A percentile compares a stretch with the other conserved stretches of the same genome.
Conservation (phyloP, 176 grass and related monocot genomes). For the Urochloa ruziziensis region DNA sequence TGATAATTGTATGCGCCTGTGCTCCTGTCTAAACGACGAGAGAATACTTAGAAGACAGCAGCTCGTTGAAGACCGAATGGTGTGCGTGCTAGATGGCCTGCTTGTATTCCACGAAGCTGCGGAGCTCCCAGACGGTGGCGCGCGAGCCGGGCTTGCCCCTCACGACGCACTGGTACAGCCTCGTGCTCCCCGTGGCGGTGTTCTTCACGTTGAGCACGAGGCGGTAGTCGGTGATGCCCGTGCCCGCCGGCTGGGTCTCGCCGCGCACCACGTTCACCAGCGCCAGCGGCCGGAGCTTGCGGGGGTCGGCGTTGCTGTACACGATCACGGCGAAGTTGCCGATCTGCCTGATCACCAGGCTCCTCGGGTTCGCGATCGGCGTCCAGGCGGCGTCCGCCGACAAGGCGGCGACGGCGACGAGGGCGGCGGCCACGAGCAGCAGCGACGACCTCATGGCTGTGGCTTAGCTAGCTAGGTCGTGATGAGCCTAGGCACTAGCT, state of each 20-base stretch:
- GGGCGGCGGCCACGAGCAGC: not conserved
- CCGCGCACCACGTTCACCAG: conserved; percentile 21
- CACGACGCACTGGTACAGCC: conserved; percentile 14
- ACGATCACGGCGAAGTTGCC: conserved; percentile 32
- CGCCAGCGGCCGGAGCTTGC: not conserved
- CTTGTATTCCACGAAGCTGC: conserved; percentile 15
- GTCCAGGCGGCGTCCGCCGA: conserved; percentile 18
- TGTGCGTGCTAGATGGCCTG: not conserved
- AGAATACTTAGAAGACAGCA: no score
- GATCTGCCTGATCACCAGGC: not conserved
- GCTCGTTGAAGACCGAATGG: no score
- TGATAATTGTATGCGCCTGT: no score
- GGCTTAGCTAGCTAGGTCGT: not conserved
- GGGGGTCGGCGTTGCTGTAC: not conserved
- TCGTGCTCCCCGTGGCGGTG: not conserved
- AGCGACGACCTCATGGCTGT: not conserved
- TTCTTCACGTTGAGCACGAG: conserved; percentile 12
- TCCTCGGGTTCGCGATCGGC: conserved; percentile 11
- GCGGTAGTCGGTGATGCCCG: conserved; percentile 15
- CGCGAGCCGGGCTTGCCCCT: conserved; percentile 26
- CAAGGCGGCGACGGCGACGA: not conserved
- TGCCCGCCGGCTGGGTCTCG: not conserved
- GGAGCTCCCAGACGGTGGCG: conserved; percentile 32
- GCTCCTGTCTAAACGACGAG: no score
- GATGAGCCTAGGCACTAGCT: not conserved